Evolutionary conservation across 768 basidiomycete species (phyloP), one percentile per base, ranked within the genome.

Genomic region (Amanita subjunquillea): DNA sequence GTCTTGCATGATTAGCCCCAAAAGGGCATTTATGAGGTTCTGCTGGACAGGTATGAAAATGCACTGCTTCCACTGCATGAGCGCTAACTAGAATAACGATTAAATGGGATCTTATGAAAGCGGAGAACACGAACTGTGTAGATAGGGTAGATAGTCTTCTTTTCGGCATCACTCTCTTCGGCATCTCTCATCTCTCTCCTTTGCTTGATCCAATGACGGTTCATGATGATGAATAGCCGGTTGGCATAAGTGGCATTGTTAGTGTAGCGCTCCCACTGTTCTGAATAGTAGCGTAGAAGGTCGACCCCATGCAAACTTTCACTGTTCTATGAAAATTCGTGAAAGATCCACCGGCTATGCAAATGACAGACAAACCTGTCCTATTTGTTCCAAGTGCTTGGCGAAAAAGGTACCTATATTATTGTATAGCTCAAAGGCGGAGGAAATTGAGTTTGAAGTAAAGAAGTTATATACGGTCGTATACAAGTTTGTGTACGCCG

Each of bases 191-290:
- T 95, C 65, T 95, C 95, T 64, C 95, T 84, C 66, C 97, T 93
- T 52, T 94, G 82, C 71, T 95, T 98, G 43, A 99, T 94, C 96
- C 96, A 99, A 66, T 97, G 93, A 22, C 96, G 88, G 67, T 98
- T 98, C 54, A 99, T 79, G 69, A 98, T 7, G 17, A 90, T 90
- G 73, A 98, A 98, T 34, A 99, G 69, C 54, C 95, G 87, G 64
- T 98, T 94, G 64, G 97, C 85, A 65, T 92, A 98, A 65, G 89
- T 93, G 1, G 95, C 94, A 58, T 95, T 94, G 0, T 85, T 94
- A 0, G 96, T 98, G 67, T 98, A 98, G 43, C 92, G 79, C 64
- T 92, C 87, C 96, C 96, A 98, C 64, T 96, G 90, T 55, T 72
- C 65, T 3, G 91, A 91, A 63, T 98, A 99, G 67, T 91, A 98